Base-by-base conservation (phyloP, 495 filamentous ascomycete genomes). In the Hyphodiscus hymeniophilus region DNA sequence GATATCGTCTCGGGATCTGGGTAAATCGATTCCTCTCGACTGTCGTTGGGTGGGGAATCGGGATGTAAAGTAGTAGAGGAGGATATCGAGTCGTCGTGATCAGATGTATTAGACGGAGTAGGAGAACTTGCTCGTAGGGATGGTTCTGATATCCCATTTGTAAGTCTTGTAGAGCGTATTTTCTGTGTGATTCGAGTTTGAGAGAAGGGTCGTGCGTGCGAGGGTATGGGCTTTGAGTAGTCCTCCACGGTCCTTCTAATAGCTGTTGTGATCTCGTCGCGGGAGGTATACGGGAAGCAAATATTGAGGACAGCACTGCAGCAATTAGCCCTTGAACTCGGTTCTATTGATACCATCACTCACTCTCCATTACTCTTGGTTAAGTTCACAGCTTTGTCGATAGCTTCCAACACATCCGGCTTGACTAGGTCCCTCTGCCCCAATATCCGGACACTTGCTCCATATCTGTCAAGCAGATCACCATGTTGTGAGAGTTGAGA, bases 241-340 rank as follows among this genome's bases (percentile, higher is more conserved):
- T 90, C 85, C 8, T 79, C 67, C 7, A 98, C 90, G 0, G 94
- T 95, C 20, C 81, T 73, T 42, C 84, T 79, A 55, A 98, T 87
- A 15, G 92, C 87, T n/a, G 80, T 79, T 15, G 92, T 94, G 51
- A 98, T 98, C 61, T 98, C 92, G 57, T 94, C 91, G 50, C 91
- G 78, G 7, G 89, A 92, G 4, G 94, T 97, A 62, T 98, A 98
- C 1, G 92, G 91, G 58, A 94, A 95, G 70, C 92, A 98, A 47
- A 98, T 85, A 60, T 98, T 98, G 24, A 98, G 73, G 43, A 95
- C 78, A 17, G 85, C 81, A 42, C 81, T 85, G 49, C 21, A 10
- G 13, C 15, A 33, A n/a, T 24, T 52, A 42, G 59, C 47, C 30
- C 11, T 0, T 33, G 15, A 11, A 13, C 42, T 22, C 4, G 7